Evolutionary conservation across 192 early-diverging fungal genomes (phyloP), one percentile per base, ranked within the genome.

Genomic region (Coemansia sp.): DNA sequence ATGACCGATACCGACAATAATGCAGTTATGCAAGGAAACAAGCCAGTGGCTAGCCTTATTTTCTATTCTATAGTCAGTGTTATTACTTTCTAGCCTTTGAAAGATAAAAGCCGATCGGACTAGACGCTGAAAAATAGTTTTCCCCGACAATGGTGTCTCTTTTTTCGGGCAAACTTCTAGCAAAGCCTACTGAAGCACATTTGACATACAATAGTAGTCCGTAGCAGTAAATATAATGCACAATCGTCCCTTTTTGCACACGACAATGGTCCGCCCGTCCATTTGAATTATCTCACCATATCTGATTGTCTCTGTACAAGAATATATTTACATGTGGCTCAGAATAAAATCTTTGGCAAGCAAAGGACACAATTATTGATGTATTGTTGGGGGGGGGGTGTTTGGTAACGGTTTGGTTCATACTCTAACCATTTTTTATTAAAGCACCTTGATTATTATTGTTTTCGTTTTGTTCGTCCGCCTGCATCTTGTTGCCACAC

Each of bases 361-460:
- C 20, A 20, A 8, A 49, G 46, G n/a, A 18, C 46, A 21, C 46
- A 49, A 21, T 21, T 21, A 49, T 49, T 49, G 46, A 18, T 20
- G 46, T 20, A 18, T 16, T 53, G 24, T 16, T 26, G 51, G 39
- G 9, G 39, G 7, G 39, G 7, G 21, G 8, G n/a, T n/a, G 26
- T 53, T 53, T 53, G 24, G 21, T 53, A 26, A 53, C 14, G 51
- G 24, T 7, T 12, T 26, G 51, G 12, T 49, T 49, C 18, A 53
- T 53, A n/a, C n/a, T 11, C 51, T 46, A 53, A 26, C 6, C 23
- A 23, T 23, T 26, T 26, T 15, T 7, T 53, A 53, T 53, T 53
- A 53, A 53, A 10, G 51, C 14, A 53, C 51, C 23, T 53, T 53
- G 21, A 53, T 53, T 53, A 53, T 53, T 53, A 26, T 53, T 53